phyloP scores from a whole-genome alignment of 1,139 yeast species.

The Saccharomyces hybrid region DNA sequence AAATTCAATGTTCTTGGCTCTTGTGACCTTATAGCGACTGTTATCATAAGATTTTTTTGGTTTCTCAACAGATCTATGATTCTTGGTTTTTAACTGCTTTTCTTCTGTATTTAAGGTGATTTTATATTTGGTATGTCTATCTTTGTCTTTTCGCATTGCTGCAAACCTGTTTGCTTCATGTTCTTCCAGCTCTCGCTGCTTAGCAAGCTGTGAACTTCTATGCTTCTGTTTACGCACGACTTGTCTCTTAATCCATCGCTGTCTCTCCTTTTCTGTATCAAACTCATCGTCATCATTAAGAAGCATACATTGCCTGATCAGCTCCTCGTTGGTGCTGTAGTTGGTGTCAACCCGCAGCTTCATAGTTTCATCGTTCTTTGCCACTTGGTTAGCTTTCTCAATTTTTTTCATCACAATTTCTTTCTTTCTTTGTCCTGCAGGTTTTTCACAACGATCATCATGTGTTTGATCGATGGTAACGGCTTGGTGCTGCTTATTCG shows the following conservation, averaged over 20 bases:
- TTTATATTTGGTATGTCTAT: not conserved
- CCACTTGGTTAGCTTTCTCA: slow-evolving; percentile 14
- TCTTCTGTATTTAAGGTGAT: not conserved
- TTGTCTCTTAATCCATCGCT: slow-evolving; percentile 23
- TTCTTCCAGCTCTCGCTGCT: slow-evolving; percentile 25
- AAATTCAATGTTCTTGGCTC: not conserved
- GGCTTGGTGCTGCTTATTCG: not conserved
- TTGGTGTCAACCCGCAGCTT: slow-evolving; percentile 10
- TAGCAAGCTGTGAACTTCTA: slow-evolving; percentile 19
- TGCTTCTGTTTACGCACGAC: slow-evolving; percentile 14
- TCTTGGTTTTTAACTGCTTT: not conserved
- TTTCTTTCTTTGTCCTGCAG: slow-evolving; percentile 4
- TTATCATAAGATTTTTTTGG: not conserved
- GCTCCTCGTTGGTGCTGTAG: slow-evolving; percentile 23
- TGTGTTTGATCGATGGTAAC: not conserved
- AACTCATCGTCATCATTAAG: slow-evolving; percentile 24
- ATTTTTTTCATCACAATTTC: slow-evolving; percentile 13
- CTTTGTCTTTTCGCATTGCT: slow-evolving; percentile 5
- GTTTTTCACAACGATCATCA: not conserved
- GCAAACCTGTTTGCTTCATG: slow-evolving; percentile 16
- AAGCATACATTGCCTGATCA: slow-evolving; percentile 15
- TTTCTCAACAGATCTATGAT: not conserved
- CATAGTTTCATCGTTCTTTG: slow-evolving; percentile 9
- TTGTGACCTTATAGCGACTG: not conserved
- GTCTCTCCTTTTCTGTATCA: slow-evolving; percentile 18